These are phyloP conservation scores for Raffaelea ambrosiae DNA, from an alignment of 2,329 filamentous ascomycete species.

Conservation along the genomic window DNA sequence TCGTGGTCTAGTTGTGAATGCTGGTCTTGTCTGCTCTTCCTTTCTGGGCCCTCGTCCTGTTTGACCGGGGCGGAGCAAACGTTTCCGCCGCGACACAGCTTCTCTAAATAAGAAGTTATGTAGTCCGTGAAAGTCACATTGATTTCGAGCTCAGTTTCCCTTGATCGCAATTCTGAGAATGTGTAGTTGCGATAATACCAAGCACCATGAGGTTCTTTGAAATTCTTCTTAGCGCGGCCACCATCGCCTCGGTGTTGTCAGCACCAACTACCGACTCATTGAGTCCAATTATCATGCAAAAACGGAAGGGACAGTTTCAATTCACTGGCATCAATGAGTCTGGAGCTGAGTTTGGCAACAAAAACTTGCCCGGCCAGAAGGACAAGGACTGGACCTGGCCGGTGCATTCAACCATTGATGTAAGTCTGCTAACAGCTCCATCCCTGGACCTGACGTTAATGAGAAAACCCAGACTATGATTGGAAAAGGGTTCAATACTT, in stretches of 20 bases:
- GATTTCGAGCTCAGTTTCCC: too few species aligned
- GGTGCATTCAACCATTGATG: slow-evolving; percentile 32
- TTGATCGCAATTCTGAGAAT: too few species aligned
- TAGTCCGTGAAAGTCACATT: too few species aligned
- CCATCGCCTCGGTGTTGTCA: slow-evolving; percentile 22
- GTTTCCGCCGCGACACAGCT: background rate
- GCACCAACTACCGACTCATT: slow-evolving; percentile 18
- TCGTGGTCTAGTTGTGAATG: too few species aligned
- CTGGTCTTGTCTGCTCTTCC: too few species aligned
- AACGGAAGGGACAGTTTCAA: slow-evolving; percentile 25
- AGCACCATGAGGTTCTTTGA: slow-evolving; percentile 26
- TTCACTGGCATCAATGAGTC: slow-evolving; percentile 34
- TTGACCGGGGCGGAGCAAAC: slow-evolving; percentile 4
- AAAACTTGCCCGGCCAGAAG: slow-evolving; percentile 43
- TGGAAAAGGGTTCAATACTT: slow-evolving; percentile 44
- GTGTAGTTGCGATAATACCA: too few species aligned
- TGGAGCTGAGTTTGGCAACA: slow-evolving; percentile 54
- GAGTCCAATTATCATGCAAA: slow-evolving; percentile 17
- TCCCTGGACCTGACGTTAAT: too few species aligned
- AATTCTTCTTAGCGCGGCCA: slow-evolving; percentile 20
- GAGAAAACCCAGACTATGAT: slow-evolving; percentile 42
- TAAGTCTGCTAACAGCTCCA: too few species aligned
- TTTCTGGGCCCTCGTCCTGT: too few species aligned
- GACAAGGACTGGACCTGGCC: slow-evolving; percentile 55
- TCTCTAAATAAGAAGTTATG: too few species aligned